Evolutionary conservation across 208 protist species (phyloP).

Genomic region (Angomonas ambiguus): DNA sequence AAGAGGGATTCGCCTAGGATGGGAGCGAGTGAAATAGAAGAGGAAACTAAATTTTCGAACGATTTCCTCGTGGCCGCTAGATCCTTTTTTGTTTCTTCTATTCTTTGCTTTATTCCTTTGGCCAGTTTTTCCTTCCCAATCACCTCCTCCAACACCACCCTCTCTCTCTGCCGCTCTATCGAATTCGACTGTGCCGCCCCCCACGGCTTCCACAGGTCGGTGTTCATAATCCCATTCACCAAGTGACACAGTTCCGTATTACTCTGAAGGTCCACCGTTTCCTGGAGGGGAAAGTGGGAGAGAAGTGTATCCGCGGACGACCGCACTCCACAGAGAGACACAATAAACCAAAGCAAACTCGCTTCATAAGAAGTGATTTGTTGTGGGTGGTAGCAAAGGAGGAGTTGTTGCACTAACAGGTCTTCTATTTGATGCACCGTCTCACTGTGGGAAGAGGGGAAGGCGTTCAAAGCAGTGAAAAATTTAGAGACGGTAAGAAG

Average conservation of each 20-base stretch:
- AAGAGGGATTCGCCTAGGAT: constrained; percentile 3
- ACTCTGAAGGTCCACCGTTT: not conserved
- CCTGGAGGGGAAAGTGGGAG: not conserved
- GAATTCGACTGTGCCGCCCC: not conserved
- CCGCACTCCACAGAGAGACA: not conserved
- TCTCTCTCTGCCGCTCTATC: not conserved
- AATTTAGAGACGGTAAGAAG: not conserved
- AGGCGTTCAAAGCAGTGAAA: not conserved
- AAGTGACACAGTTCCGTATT: constrained; percentile 1
- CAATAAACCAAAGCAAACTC: constrained; percentile 7
- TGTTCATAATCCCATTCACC: constrained; percentile 4
- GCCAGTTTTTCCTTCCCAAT: not conserved
- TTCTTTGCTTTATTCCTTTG: not conserved
- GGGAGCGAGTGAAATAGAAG: not conserved
- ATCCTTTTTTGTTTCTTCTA: not conserved
- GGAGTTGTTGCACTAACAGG: not conserved
- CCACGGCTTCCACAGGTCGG: not conserved
- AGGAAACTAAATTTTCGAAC: not conserved
- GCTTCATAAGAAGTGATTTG: constrained; percentile 1
- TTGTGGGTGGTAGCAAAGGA: constrained; percentile 1
- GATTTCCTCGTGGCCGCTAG: not conserved
- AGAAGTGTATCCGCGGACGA: not conserved
- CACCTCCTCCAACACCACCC: not conserved
- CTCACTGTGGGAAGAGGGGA: not conserved
- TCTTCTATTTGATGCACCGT: not conserved